Evolutionary conservation across 306 rosid genomes (phyloP), one percentile per base, ranked within the genome.

Genomic region (Citrullus colocynthis): DNA sequence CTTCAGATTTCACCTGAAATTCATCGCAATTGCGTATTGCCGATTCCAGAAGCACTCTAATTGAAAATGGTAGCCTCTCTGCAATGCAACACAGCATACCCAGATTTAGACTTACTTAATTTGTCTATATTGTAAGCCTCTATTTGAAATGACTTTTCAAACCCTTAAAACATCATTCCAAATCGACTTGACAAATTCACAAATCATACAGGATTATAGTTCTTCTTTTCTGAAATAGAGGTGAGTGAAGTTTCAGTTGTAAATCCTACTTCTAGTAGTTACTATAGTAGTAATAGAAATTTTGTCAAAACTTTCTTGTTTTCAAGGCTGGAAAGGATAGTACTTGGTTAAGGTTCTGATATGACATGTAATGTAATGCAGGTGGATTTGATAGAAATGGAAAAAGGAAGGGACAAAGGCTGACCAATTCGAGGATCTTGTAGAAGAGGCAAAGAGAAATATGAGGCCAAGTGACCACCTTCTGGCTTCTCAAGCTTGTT

Each of bases 1-100:
- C 97, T 58, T 84, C 78, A 4, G 80, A 84, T 88, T 87, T 94
- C 51, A 94, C 97, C 83, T 91, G 95, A 81, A 94, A 91, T 84
- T 94, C 91, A 80, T 94, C 97, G 15, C 97, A 90, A 70, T 94
- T 91, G 11, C 93, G 96, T 41, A 94, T 89, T 10, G 97, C 94
- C 6, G 97, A 94, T 84, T 94, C 98, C 5, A 94, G 88, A 79
- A 94, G 96, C 63, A 94, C 89, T 86, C 85, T 94, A 7, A 94
- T 87, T 16, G 96, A 86, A 91, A 88, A 90, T 18, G 98, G 93
- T 45, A 94, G 90, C 55, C 79, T 91, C 80, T 94, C 98, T 86
- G 87, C 49, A 36, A 36, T 36, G 39, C 39, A 36, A 36, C 39
- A 36, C 70, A 30, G 16, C 62, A 57, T 57, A 17, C 18, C 10